Conservation (phyloP, 768 basidiomycete genomes). For the Leucocoprinus leucothites region DNA sequence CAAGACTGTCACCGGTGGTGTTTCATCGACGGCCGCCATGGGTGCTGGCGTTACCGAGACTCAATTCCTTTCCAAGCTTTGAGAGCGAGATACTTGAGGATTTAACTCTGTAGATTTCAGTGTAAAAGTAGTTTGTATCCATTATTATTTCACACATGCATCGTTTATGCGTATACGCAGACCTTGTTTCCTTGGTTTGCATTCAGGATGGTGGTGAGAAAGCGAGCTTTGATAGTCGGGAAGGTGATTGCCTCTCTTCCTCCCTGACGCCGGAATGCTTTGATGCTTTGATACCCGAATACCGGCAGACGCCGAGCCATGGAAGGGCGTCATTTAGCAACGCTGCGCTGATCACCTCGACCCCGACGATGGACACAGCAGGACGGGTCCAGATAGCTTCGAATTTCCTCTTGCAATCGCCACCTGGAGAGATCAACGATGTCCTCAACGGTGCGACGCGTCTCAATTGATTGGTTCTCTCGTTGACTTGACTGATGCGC, state of each 20-base stretch:
- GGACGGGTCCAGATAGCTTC: constrained; percentile 74
- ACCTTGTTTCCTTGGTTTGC: background rate
- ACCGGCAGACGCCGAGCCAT: constrained; percentile 8
- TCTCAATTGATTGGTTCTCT: too few relatives aligned
- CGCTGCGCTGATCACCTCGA: background rate
- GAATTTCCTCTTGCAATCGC: constrained; percentile 81
- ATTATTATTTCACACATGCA: constrained; percentile 12
- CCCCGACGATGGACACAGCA: constrained; percentile 46
- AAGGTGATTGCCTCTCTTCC: background rate
- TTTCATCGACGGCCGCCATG: constrained; percentile 99
- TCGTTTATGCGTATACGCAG: too few relatives aligned
- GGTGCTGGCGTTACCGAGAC: constrained; percentile 92
- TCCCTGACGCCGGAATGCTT: too few relatives aligned
- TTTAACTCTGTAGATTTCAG: constrained; percentile 2
- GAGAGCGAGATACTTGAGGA: constrained; percentile 11
- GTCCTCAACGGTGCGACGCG: constrained; percentile 75
- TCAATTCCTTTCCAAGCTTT: constrained; percentile 60
- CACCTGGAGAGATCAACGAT: constrained; percentile 96
- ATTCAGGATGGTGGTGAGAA: background rate
- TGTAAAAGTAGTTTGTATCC: constrained; percentile 22
- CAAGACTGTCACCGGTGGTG: constrained; percentile 96
- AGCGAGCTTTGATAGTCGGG: background rate
- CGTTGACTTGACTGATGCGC: constrained; percentile 16
- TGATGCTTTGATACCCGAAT: background rate
- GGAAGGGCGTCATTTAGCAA: constrained; percentile 14